These are phyloP conservation scores for Crithidia expoeki DNA, from an alignment of 208 protist species.

Conservation along the genomic window DNA sequence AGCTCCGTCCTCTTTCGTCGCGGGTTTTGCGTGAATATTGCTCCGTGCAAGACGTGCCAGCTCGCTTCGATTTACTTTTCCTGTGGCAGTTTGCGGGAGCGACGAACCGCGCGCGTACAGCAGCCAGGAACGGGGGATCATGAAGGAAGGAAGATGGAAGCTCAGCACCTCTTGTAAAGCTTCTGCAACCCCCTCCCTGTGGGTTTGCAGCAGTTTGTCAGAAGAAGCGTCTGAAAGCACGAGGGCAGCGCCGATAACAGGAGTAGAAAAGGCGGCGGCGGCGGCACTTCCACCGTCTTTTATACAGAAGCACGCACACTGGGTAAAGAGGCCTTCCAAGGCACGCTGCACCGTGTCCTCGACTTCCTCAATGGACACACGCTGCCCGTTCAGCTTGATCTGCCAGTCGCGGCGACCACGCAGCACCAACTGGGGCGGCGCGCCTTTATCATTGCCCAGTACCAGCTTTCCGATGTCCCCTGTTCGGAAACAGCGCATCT, in stretches of 20 bases:
- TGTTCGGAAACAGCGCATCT: constrained; percentile 45
- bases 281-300: not conserved
- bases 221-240: constrained; percentile 21
- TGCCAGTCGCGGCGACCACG: constrained; percentile 56
- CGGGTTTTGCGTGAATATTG: not conserved
- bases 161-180: constrained; percentile 38
- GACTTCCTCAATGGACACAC: constrained; percentile 62
- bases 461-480: constrained; percentile 44
- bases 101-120: constrained; percentile 17
- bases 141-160: constrained; percentile 41
- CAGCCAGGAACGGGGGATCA: constrained; percentile 43
- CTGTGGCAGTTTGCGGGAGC: constrained; percentile 48
- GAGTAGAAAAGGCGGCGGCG: not conserved
- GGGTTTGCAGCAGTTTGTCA: not conserved
- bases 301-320: constrained; percentile 45
- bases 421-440: constrained; percentile 19
- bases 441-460: not conserved
- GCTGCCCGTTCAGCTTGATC: constrained; percentile 66
- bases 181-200: constrained; percentile 6
- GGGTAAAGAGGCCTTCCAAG: constrained; percentile 17
- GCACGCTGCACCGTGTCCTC: constrained; percentile 35
- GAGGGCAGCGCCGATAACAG: constrained; percentile 25
- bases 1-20: not conserved
- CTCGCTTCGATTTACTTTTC: constrained; percentile 44
- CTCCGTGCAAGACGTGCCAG: constrained; percentile 5